phyloP scores from a whole-genome alignment of 2,329 filamentous ascomycete genomes.

The Fusarium buxicola region DNA sequence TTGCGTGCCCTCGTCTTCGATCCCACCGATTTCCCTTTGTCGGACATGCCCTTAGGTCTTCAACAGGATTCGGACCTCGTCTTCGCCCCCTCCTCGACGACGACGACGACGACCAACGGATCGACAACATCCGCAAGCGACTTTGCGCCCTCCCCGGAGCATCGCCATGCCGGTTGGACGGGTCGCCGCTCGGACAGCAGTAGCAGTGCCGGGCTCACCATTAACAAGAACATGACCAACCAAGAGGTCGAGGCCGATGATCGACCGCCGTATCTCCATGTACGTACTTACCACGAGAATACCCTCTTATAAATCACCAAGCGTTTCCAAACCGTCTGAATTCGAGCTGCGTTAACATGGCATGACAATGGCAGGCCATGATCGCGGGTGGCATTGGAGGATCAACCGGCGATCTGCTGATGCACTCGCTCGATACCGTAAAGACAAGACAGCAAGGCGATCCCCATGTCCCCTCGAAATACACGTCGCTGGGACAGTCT shows the following conservation, averaged over 20 bases:
- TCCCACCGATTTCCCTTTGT: conserved; percentile 9
- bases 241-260: conserved; percentile 56
- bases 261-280: conserved; percentile 59
- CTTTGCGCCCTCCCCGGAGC: conserved; percentile 38
- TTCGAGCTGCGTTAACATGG: conserved; percentile 35
- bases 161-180: conserved; percentile 51
- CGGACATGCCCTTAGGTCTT: conserved; percentile 46
- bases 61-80: conserved; percentile 40
- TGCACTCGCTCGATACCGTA: conserved; percentile 98
- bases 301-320: not conserved
- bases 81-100: conserved; percentile 37
- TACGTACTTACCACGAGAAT: conserved; percentile 43
- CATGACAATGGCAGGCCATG: conserved; percentile 75
- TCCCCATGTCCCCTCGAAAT: conserved; percentile 91
- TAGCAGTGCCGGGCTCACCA: conserved; percentile 41
- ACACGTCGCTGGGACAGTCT: conserved; percentile 88
- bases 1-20: conserved; percentile 20
- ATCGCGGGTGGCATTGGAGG: conserved; percentile 93
- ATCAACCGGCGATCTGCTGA: conserved; percentile 93
- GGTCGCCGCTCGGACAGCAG: conserved; percentile 44
- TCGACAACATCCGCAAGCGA: conserved; percentile 37
- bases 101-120: conserved; percentile 26
- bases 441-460: conserved; percentile 98
- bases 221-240: conserved; percentile 50
- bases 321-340: conserved; percentile 3